Evolutionary conservation across 2,329 filamentous ascomycete genomes (phyloP).

Genomic region (Venturiaceae sp.): DNA sequence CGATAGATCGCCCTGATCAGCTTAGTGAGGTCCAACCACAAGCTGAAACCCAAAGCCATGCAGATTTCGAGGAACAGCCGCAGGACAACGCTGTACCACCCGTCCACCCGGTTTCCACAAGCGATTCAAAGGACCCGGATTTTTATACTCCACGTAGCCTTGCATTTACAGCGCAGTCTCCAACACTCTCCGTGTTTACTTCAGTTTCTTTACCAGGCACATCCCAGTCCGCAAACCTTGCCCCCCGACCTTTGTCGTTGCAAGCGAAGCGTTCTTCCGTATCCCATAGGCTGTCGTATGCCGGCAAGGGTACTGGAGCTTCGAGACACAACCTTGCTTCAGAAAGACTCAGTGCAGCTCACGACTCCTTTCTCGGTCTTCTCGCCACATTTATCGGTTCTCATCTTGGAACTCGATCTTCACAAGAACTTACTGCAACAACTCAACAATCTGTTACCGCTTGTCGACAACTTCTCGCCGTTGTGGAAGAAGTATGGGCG

Average conservation of each 20-base stretch:
- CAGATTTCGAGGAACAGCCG: neutral
- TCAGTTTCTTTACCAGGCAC: slow-evolving; percentile 24
- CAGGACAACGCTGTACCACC: slow-evolving; percentile 3
- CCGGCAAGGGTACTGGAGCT: slow-evolving; percentile 53
- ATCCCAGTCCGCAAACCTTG: slow-evolving; percentile 10
- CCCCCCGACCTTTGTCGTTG: slow-evolving; percentile 15
- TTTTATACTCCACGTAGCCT: neutral
- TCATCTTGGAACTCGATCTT: slow-evolving; percentile 85
- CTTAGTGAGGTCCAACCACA: neutral
- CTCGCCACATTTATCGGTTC: slow-evolving; percentile 91
- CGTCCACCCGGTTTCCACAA: neutral
- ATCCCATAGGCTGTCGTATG: slow-evolving; percentile 69
- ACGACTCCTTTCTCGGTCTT: slow-evolving; percentile 83
- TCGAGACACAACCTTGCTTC: slow-evolving; percentile 66
- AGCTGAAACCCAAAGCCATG: slow-evolving; percentile 2
- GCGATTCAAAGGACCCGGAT: neutral
- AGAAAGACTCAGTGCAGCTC: slow-evolving; percentile 65
- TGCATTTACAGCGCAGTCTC: neutral
- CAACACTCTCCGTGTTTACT: slow-evolving; percentile 12
- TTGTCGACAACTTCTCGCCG: slow-evolving; percentile 66
- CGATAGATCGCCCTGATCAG: neutral
- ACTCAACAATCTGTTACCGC: slow-evolving; percentile 78
- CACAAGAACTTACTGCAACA: slow-evolving; percentile 69
- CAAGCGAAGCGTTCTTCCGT: slow-evolving; percentile 39
- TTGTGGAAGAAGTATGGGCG: slow-evolving; percentile 74